These are phyloP conservation scores for Hirsutella thompsonii DNA, from an alignment of 2,329 filamentous ascomycete species.

Conservation along the genomic window DNA sequence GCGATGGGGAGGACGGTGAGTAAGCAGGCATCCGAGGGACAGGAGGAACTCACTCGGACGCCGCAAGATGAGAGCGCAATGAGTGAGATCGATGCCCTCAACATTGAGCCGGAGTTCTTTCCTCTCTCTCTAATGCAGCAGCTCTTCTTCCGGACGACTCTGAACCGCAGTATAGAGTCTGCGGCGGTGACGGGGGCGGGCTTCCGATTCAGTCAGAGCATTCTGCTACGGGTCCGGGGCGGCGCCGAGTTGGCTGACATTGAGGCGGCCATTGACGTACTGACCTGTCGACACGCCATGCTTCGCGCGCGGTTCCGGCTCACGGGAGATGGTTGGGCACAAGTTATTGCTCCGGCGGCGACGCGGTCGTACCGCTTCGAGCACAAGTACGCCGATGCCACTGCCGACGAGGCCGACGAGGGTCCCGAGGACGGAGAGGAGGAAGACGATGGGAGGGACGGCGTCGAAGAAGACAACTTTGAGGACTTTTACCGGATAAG, in stretches of 20 bases:
- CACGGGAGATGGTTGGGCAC: slow-evolving; percentile 28
- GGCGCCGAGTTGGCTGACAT: slow-evolving; percentile 28
- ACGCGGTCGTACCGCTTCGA: slow-evolving; percentile 29
- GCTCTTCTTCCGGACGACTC: slow-evolving; percentile 35
- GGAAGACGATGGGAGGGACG: not conserved
- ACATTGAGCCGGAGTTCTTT: slow-evolving; percentile 22
- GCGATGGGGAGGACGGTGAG: too few relatives aligned
- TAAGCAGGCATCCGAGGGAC: too few relatives aligned
- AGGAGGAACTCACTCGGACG: too few relatives aligned
- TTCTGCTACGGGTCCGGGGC: slow-evolving; percentile 31
- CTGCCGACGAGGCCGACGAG: slow-evolving; percentile 25
- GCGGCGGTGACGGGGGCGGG: slow-evolving; percentile 18
- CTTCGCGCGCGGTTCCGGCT: slow-evolving; percentile 32
- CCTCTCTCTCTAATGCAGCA: slow-evolving; percentile 41
- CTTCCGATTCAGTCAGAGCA: slow-evolving; percentile 37
- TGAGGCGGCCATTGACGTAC: slow-evolving; percentile 32
- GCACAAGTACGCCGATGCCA: slow-evolving; percentile 25
- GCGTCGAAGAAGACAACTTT: not conserved
- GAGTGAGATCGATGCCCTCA: not conserved
- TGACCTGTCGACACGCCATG: slow-evolving; percentile 39
- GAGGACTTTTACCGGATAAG: not conserved
- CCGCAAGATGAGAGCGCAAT: not conserved
- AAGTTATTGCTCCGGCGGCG: slow-evolving; percentile 26
- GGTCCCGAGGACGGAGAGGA: not conserved
- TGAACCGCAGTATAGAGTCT: slow-evolving; percentile 21